Base-by-base conservation (phyloP, 371 early-diverging fungal species). In the Rhizomucor pusillus region DNA sequence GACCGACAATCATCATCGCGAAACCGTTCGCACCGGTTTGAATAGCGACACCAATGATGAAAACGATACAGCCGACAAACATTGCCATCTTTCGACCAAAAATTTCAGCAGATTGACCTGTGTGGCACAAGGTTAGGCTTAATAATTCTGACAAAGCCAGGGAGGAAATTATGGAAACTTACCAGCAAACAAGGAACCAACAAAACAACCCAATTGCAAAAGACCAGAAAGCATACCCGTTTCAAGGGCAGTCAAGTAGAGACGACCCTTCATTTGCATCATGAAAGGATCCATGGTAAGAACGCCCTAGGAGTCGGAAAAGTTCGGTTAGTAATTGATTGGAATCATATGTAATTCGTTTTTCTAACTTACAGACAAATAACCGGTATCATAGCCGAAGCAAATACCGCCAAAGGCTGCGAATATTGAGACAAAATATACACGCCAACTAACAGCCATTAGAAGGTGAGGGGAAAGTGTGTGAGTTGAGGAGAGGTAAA, bases 1-100 rank as follows among this genome's bases (percentile, higher is more conserved):
- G 85, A 29, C 90, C 92, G 46, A 52, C 69, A 33, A 82, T 60
- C 57, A 90, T 79, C 72, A 81, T 66, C 29, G 65, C 80, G 47
- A 77, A 72, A 46, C 67, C 60, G 29, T 47, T 50, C 22, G 87
- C 63, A 41, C 69, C 79, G 20, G 80, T 70, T 65, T 91, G 91
- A 33, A 77, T 11, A 33, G 64, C 69, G 54, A 69, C 73, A 54
- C 77, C 77, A 40, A 71, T 24, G 40, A 62, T 56, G 43, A 73
- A 73, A 45, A 77, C 60, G 43, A 52, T 35, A 47, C 62, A 61
- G 29, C 62, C 65, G 18, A 71, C 18, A 35, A 77, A 60, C 37
- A 77, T 73, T 13, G 73, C 65, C 13, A 50, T 57, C 47, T 73
- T 73, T 60, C 77, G 74, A 59, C 66, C 63, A 18, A 77, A 19